Evolutionary conservation across 805 yeast genomes (phyloP).

Genomic region (Myxozyma udenii): DNA sequence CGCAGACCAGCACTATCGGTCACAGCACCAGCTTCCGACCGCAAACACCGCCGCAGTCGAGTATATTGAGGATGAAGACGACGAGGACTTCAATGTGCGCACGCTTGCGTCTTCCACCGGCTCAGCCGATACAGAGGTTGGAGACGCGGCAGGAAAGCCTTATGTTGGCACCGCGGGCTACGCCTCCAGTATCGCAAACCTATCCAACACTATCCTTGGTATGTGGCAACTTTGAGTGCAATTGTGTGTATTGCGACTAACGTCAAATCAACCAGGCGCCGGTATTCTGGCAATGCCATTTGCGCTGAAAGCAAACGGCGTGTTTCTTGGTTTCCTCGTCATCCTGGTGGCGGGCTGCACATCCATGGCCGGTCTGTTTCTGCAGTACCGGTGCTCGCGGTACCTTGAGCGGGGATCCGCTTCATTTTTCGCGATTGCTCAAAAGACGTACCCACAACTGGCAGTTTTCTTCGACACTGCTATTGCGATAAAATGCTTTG

Average conservation of each 20-base stretch:
- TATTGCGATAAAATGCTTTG: constrained; percentile 73
- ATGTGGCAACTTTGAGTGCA: too few relatives aligned
- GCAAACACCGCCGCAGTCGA: constrained; percentile 14
- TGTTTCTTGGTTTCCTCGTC: constrained; percentile 53
- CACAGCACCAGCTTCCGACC: too few relatives aligned
- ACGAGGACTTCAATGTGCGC: constrained; percentile 17
- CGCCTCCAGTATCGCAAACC: constrained; percentile 42
- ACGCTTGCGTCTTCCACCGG: background rate
- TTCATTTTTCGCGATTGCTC: constrained; percentile 65
- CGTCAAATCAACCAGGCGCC: constrained; percentile 51
- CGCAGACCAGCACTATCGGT: too few relatives aligned
- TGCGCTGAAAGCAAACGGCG: constrained; percentile 63
- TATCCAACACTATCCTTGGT: constrained; percentile 58
- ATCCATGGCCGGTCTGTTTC: constrained; percentile 62
- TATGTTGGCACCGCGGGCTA: constrained; percentile 22
- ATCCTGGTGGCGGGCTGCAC: constrained; percentile 59
- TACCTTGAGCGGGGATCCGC: constrained; percentile 59
- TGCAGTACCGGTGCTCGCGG: constrained; percentile 58
- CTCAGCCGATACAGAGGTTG: constrained; percentile 8
- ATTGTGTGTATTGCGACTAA: background rate
- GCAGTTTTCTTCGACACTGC: constrained; percentile 69
- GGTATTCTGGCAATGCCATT: constrained; percentile 75
- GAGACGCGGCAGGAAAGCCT: background rate
- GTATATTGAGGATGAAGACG: constrained; percentile 27
- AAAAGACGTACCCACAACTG: constrained; percentile 64